Evolutionary conservation across 139 green algal genomes (phyloP), one percentile per base, ranked within the genome.

Genomic region (Microglena sp.): DNA sequence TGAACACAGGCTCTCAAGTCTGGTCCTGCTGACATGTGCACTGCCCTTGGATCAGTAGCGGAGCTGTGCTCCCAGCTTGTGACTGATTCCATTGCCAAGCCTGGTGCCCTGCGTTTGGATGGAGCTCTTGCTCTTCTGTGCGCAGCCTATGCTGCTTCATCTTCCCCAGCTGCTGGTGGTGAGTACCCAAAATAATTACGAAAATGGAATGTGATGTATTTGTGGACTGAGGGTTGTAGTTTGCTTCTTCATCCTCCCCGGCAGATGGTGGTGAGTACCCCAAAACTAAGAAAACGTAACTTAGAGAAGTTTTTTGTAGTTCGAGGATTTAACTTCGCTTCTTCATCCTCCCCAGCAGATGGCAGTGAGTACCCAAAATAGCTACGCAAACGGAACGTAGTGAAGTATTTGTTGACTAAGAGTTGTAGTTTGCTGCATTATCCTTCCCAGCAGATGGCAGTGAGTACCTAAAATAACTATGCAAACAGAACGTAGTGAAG

Each of bases 51-150:
- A 34, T 35, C 7, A 5, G 29, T 57, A 2, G 60, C 26, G 3
- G 60, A 56, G 36, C 60, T 40, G 28, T 33, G 60, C 28, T 64
- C 32, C 11, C 45, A 64, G 29, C 21, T 28, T 21, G 58, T 64
- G 58, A 24, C 30, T 7, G 58, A 64, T 4, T 21, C 58, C 24
- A 15, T 36, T 18, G 58, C 58, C 8, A 64, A 64, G 58, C 58
- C 58, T 55, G 45, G n/a, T 27, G 11, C 58, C 29, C 33, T 64
- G 33, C 58, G 58, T 22, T 24, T 33, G 4, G 58, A 64, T 11
- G 58, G 58, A 8, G 30, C 50, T 50, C 8, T 70, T 22, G 46
- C 46, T 4, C 36, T 53, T 24, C 46, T 44, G 6, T 33, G 54
- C 3, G 64, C 54, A 24, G 50, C 53, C 1, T 55, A 28, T 45